Evolutionary conservation across 2,329 filamentous ascomycete genomes (phyloP).

Genomic region (Plectosphaerella cucumerina): DNA sequence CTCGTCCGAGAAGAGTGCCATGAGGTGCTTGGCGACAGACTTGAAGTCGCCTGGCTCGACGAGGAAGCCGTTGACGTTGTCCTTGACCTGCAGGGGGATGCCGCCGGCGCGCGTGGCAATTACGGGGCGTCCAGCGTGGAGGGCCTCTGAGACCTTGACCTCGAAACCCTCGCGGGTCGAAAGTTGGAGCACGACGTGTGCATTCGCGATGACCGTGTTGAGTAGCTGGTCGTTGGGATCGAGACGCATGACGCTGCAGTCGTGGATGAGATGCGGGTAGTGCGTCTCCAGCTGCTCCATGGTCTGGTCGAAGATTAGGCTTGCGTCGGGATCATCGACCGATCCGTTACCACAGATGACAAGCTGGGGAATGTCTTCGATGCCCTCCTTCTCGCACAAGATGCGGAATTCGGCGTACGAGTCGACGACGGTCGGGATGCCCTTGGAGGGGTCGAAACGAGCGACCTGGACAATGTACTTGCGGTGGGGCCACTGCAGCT

Average conservation of each 20-base stretch:
- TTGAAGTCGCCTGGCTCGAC: constrained; percentile 68
- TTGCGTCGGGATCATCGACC: constrained; percentile 76
- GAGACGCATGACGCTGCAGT: constrained; percentile 72
- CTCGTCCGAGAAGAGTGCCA: constrained; percentile 61
- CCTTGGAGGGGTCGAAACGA: constrained; percentile 80
- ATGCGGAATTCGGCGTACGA: constrained; percentile 70
- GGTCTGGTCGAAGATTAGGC: constrained; percentile 66
- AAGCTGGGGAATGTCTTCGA: constrained; percentile 61
- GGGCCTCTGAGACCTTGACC: constrained; percentile 79
- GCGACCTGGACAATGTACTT: constrained; percentile 78
- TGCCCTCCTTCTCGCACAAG: constrained; percentile 47
- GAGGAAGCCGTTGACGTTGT: constrained; percentile 68
- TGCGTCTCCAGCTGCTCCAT: constrained; percentile 60
- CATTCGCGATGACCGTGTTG: constrained; percentile 69
- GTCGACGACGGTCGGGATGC: constrained; percentile 72
- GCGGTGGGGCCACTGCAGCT: constrained; percentile 52
- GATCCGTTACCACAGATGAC: constrained; percentile 76
- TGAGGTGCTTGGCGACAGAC: constrained; percentile 63
- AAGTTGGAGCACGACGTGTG: constrained; percentile 71
- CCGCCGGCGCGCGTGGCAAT: constrained; percentile 75
- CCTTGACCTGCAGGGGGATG: constrained; percentile 72
- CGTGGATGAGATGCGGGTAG: constrained; percentile 57
- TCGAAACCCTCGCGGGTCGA: constrained; percentile 82
- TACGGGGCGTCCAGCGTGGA: constrained; percentile 75
- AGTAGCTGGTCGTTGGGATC: constrained; percentile 76